Evolutionary conservation across 2,329 filamentous ascomycete species (phyloP), one percentile per base, ranked within the genome.

Genomic region (Zymoseptoria ardabiliae): DNA sequence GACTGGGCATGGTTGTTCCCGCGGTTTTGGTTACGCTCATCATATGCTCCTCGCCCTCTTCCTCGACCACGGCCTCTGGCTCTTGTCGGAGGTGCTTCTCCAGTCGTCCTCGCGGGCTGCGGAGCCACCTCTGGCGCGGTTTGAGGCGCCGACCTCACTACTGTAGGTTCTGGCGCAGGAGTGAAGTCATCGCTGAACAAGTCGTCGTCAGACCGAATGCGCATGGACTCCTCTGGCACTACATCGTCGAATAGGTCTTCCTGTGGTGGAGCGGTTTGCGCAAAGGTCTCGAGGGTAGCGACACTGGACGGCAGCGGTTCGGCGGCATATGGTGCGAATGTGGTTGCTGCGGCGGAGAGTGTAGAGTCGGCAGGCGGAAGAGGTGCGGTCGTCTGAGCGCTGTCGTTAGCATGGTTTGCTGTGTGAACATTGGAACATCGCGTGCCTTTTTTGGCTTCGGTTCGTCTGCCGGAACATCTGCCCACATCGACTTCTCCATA

Each of bases 161-260:
- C 70, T 9, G 76, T 69, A 2, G 77, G 75, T 54, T 79, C 72
- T 41, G 75, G 68, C 7, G 78, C 72, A 10, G 78, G 78, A 7
- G 73, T 78, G 62, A 80, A 79, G 66, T 80, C 78, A 58, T 81
- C 78, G 66, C 77, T 78, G 69, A 80, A 80, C 4, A 80, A 71
- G 62, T 81, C 78, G 61, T 81, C 78, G 50, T 77, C 76, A 48
- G 76, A 74, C n/a, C 78, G 76, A 0, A 79, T 78, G 59, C 79
- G 78, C 66, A 78, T 78, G 53, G 78, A 78, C 23, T 78, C 75
- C 57, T 79, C 77, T 13, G 70, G 66, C n/a, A 68, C 62, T 19
- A 71, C 64, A 62, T 73, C 71, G 61, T 70, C 67, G 61, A 72
- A 72, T 4, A 74, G 61, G 25, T 72, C 69, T 49, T 71, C 67